A percentile compares a stretch with the other conserved stretches of the same genome.
Evolutionary conservation across 805 yeast species (phyloP).

Genomic region (Nakazawaea wickerhamii): DNA sequence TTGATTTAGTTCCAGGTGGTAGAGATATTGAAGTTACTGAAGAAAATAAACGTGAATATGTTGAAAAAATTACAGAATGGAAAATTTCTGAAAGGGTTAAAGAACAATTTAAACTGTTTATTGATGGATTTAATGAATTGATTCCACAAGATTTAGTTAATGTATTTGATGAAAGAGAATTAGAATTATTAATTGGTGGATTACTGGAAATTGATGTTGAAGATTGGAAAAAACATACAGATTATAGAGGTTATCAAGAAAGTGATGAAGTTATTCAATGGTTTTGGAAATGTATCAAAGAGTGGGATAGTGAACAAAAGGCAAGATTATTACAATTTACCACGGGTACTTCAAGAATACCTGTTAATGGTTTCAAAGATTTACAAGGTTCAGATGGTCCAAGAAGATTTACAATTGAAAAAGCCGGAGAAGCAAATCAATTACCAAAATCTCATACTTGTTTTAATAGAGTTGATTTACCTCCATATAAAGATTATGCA

Average conservation of each 20-base stretch:
- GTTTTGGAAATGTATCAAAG: conserved; percentile 94
- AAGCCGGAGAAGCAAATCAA: conserved; percentile 91
- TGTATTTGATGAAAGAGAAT: conserved; percentile 96
- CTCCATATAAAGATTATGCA: conserved; percentile 84
- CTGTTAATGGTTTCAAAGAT: conserved; percentile 98
- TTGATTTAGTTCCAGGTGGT: conserved; percentile 89
- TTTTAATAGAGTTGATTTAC: conserved; percentile 97
- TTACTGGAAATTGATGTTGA: conserved; percentile 96
- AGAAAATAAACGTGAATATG: conserved; percentile 92
- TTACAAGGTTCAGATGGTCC: conserved; percentile 99
- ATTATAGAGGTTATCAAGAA: conserved; percentile 96
- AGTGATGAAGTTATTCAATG: conserved; percentile 94
- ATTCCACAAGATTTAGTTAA: conserved; percentile 95
- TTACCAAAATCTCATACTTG: conserved; percentile 97
- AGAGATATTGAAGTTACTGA: conserved; percentile 86
- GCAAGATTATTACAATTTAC: conserved; percentile 95
- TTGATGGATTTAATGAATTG: conserved; percentile 95
- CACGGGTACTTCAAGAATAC: conserved; percentile 98
- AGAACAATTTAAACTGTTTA: conserved; percentile 93
- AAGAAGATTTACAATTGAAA: conserved; percentile 96
- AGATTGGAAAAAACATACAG: conserved; percentile 99
- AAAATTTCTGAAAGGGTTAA: conserved; percentile 88
- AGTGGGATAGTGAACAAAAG: conserved; percentile 95
- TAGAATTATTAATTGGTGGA: conserved; percentile 96
- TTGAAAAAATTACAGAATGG: conserved; percentile 94